A percentile compares a stretch with the other conserved stretches of the same genome.
Conservation (phyloP, 345 rosid genomes). For the Brassica carinata region DNA sequence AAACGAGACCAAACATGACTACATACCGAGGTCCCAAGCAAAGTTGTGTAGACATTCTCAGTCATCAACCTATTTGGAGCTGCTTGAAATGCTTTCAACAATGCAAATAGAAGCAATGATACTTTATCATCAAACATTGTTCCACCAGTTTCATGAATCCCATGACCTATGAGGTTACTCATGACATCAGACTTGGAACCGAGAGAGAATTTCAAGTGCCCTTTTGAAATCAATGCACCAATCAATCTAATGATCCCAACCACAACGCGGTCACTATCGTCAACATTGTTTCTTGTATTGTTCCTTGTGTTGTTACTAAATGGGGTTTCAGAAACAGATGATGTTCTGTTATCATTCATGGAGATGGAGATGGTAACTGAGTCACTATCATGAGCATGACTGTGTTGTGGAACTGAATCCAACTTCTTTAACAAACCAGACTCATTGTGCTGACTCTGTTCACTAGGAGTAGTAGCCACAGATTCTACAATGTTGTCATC, state of each 20-base stretch:
- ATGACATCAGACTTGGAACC: constrained; percentile 53
- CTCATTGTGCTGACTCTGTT: constrained; percentile 37
- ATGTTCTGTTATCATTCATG: constrained; percentile 50
- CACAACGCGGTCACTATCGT: constrained; percentile 72
- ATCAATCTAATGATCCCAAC: constrained; percentile 81
- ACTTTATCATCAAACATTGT: constrained; percentile 98
- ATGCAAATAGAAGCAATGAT: constrained; percentile 77
- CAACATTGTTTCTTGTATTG: constrained; percentile 64
- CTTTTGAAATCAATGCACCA: constrained; percentile 75
- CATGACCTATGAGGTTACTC: constrained; percentile 63
- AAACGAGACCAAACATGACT: not conserved
- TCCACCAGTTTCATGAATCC: constrained; percentile 39
- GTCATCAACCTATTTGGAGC: constrained; percentile 92
- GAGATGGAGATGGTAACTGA: constrained; percentile 46
- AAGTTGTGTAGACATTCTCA: constrained; percentile 68
- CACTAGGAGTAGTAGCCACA: constrained; percentile 40
- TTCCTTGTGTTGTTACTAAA: constrained; percentile 62
- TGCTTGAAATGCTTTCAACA: constrained; percentile 87
- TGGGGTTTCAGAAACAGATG: constrained; percentile 59
- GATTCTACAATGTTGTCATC: constrained; percentile 47
- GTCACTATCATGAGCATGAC: constrained; percentile 40
- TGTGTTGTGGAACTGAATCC: constrained; percentile 41
- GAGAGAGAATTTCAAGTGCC: constrained; percentile 65
- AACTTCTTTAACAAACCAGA: constrained; percentile 44
- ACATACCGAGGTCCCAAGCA: constrained; percentile 89